phyloP scores from a whole-genome alignment of 805 yeast species.

The Clavispora vitiphila region DNA sequence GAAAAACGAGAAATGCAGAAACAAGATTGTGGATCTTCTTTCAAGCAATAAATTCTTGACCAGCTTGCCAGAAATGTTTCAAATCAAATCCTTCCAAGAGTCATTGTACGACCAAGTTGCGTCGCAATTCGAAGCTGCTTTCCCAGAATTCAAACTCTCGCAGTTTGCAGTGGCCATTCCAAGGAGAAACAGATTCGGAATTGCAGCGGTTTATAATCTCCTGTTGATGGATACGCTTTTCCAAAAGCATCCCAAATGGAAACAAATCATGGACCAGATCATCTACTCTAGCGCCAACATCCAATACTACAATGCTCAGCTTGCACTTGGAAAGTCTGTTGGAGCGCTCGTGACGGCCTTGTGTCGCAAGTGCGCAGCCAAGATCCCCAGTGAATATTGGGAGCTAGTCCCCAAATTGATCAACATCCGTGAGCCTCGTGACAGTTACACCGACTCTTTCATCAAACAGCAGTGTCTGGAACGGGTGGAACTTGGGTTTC shows the following conservation, averaged over 20 bases:
- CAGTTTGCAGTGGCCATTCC: slow-evolving; percentile 48
- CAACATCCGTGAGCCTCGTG: slow-evolving; percentile 45
- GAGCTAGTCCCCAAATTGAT: slow-evolving; percentile 46
- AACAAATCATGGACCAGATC: slow-evolving; percentile 43
- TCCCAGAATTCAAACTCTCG: slow-evolving; percentile 42
- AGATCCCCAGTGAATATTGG: slow-evolving; percentile 16
- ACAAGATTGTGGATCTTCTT: slow-evolving; percentile 40
- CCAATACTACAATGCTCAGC: slow-evolving; percentile 62
- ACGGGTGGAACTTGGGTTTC: slow-evolving; percentile 63
- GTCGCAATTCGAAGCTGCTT: slow-evolving; percentile 41
- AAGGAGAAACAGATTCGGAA: slow-evolving; percentile 46
- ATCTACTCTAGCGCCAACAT: slow-evolving; percentile 55
- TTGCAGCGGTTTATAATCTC: slow-evolving; percentile 52
- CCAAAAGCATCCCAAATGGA: slow-evolving; percentile 21
- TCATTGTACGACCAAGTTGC: slow-evolving; percentile 43
- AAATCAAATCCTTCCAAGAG: slow-evolving; percentile 43
- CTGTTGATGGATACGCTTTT: slow-evolving; percentile 59
- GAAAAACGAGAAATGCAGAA: slow-evolving; percentile 35
- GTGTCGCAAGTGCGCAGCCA: slow-evolving; percentile 31
- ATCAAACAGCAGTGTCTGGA: slow-evolving; percentile 47
- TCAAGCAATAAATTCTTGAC: slow-evolving; percentile 31
- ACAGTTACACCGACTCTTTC: slow-evolving; percentile 44
- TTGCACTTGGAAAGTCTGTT: slow-evolving; percentile 66
- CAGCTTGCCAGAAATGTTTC: slow-evolving; percentile 26
- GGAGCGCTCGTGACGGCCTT: slow-evolving; percentile 72